phyloP scores from a whole-genome alignment of 345 rosid species.

The Capsella bursapastoris region DNA sequence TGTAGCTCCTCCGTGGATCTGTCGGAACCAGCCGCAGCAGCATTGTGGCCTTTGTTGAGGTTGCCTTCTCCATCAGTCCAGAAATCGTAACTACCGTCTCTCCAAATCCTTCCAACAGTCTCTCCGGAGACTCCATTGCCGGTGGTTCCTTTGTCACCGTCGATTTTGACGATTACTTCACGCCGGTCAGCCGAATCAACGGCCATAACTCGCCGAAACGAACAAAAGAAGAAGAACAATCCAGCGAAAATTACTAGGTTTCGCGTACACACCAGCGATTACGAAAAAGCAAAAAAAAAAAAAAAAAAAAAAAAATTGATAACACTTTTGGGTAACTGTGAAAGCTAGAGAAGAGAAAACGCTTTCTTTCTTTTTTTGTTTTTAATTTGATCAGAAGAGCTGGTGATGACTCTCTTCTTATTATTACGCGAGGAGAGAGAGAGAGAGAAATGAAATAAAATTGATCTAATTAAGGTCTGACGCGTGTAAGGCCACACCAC shows the following conservation, averaged over 20 bases:
- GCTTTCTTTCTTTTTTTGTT: constrained; percentile 18
- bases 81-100: constrained; percentile 74
- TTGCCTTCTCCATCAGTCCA: constrained; percentile 48
- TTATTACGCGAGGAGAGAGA: neutral
- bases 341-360: constrained; percentile 32
- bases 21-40: constrained; percentile 7
- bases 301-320: neutral
- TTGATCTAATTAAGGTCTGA: constrained; percentile 2
- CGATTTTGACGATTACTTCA: constrained; percentile 50
- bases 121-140: constrained; percentile 29
- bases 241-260: neutral
- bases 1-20: constrained; percentile 28
- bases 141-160: constrained; percentile 31
- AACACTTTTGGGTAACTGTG: constrained; percentile 39
- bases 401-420: constrained; percentile 25
- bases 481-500: constrained; percentile 28
- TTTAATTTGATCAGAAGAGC: neutral
- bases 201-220: constrained; percentile 42
- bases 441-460: neutral
- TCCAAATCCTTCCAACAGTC: constrained; percentile 49
- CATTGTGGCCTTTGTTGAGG: constrained; percentile 21
- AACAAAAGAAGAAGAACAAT: neutral
- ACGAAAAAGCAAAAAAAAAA: neutral
- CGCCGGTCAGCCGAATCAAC: constrained; percentile 48
- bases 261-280: constrained; percentile 24